Percentiles rank a stretch among this genome's conserved stretches.
Conservation (phyloP, 352 stramenopile genomes). For the Albugo candida region DNA sequence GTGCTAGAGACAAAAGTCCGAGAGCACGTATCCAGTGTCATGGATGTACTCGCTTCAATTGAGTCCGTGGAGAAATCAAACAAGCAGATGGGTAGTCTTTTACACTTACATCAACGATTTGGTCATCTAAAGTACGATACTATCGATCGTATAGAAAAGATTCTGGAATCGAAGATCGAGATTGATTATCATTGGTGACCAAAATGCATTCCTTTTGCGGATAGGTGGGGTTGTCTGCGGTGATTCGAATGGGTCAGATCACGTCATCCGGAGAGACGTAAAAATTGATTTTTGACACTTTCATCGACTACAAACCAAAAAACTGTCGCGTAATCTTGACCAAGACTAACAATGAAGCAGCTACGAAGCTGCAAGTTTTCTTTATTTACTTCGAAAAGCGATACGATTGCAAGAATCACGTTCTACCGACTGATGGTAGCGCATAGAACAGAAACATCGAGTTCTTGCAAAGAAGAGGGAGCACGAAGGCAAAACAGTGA, state of each 20-base stretch:
- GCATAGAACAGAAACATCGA: conserved; percentile 14
- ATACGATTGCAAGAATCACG: neutral
- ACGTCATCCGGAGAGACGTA: no score
- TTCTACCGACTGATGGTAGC: neutral
- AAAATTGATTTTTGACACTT: no score
- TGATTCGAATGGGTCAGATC: no score
- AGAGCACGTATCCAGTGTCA: no score
- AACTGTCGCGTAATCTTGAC: no score
- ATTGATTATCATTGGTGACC: neutral
- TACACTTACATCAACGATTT: conserved; percentile 1
- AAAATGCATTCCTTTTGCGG: neutral
- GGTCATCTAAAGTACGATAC: neutral
- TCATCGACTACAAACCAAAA: no score
- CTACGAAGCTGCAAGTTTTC: no score
- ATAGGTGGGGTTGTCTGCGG: conserved; percentile 1
- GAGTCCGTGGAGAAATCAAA: neutral
- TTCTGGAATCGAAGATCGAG: neutral
- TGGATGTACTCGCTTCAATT: no score
- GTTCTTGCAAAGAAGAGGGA: conserved; percentile 10
- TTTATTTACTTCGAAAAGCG: no score
- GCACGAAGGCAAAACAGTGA: conserved; percentile 10
- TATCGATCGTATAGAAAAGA: conserved; percentile 1
- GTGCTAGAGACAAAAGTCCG: no score
- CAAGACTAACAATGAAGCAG: no score
- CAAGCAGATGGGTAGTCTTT: neutral